These are phyloP conservation scores for Diplodia seriata DNA, from an alignment of 2,329 filamentous ascomycete species.

Conservation along the genomic window DNA sequence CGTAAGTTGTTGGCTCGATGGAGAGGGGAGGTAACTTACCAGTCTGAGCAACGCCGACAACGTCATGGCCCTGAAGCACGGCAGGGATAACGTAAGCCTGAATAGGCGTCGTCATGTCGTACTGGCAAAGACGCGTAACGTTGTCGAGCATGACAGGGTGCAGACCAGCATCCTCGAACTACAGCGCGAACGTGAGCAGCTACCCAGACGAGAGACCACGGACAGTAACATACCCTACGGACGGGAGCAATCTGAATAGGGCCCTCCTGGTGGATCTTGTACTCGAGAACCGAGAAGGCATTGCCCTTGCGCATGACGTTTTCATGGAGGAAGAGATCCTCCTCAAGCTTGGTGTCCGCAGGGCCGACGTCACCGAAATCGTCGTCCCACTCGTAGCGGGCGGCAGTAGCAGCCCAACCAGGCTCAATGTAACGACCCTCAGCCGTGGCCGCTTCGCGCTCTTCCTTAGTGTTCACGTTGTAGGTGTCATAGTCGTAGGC, in stretches of 20 bases:
- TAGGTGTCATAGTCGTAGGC: constrained; percentile 59
- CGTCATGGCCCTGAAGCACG: constrained; percentile 75
- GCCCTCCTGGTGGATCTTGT: constrained; percentile 60
- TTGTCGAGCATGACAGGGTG: constrained; percentile 86
- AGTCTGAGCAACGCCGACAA: constrained; percentile 91
- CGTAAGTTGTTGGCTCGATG: neutral
- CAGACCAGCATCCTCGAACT: constrained; percentile 79
- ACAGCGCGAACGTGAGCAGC: constrained; percentile 45
- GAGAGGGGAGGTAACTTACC: constrained; percentile 62
- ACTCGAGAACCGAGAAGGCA: constrained; percentile 67
- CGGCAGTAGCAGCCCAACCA: constrained; percentile 63
- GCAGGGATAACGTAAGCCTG: constrained; percentile 86
- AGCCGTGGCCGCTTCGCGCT: constrained; percentile 36
- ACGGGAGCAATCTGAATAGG: constrained; percentile 57
- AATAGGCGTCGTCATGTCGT: constrained; percentile 79
- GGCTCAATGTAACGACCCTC: constrained; percentile 28
- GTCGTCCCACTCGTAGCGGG: constrained; percentile 81
- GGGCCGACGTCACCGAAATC: constrained; percentile 88
- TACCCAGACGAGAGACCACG: neutral
- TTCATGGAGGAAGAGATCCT: constrained; percentile 71
- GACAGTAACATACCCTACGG: constrained; percentile 53
- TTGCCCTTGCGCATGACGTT: constrained; percentile 62
- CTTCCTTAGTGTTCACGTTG: constrained; percentile 34
- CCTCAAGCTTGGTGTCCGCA: constrained; percentile 71
- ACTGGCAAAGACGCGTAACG: constrained; percentile 71